A percentile compares a stretch with the other conserved stretches of the same genome.
Conservation (phyloP, 1,284 basidiomycete genomes). For the Fomes fomentarius region DNA sequence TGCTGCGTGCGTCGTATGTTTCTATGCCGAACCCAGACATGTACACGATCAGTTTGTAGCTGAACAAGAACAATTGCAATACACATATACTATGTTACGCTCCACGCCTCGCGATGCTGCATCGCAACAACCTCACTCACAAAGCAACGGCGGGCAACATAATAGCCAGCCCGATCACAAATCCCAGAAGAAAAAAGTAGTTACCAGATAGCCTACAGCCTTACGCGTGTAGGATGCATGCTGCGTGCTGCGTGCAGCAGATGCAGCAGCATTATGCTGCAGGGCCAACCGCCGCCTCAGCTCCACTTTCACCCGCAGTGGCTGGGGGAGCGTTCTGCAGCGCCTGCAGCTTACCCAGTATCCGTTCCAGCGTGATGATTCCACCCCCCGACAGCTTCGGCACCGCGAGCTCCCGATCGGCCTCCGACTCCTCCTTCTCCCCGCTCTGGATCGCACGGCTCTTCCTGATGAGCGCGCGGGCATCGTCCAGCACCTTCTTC, state of each 20-base stretch:
- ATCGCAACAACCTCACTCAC: too few species aligned
- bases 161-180: neutral
- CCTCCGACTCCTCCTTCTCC: slow-evolving; percentile 38
- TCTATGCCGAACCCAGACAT: too few species aligned
- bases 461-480: slow-evolving; percentile 68
- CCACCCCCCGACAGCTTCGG: slow-evolving; percentile 81
- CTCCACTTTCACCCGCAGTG: neutral
- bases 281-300: too few species aligned
- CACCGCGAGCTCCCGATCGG: slow-evolving; percentile 65
- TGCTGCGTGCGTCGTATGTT: too few species aligned
- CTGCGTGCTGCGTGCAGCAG: too few species aligned
- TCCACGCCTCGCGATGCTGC: too few species aligned
- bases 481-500: slow-evolving; percentile 68
- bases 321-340: slow-evolving; percentile 26
- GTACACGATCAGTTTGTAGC: too few species aligned
- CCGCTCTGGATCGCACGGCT: slow-evolving; percentile 56
- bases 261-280: too few species aligned
- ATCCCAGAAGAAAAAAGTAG: neutral
- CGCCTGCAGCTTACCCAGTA: slow-evolving; percentile 47
- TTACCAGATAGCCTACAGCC: too few species aligned
- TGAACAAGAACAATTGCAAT: too few species aligned
- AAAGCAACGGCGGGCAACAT: neutral
- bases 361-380: slow-evolving; percentile 79
- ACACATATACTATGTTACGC: too few species aligned
- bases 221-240: too few species aligned